Percentiles rank a stretch among this genome's conserved stretches.
Conservation (phyloP, 352 stramenopile genomes). For the Phytophthora podocarpi region DNA sequence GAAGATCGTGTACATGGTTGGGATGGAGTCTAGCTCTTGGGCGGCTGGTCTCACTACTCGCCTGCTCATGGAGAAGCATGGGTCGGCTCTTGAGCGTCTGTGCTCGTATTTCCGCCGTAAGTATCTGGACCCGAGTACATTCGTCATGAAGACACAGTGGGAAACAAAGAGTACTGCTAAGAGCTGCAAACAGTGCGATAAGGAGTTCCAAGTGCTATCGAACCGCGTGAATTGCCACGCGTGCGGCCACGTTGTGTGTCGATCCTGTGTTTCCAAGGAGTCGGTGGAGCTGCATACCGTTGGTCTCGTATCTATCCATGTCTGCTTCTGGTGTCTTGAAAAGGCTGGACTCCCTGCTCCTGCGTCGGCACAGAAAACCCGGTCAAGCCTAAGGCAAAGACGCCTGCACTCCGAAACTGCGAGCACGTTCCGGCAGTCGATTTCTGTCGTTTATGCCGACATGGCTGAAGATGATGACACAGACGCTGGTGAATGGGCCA, state of each 20-base stretch:
- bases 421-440: constrained; percentile 20
- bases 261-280: constrained; percentile 39
- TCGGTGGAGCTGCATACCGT: constrained; percentile 34
- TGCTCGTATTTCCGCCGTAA: constrained; percentile 48
- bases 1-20: constrained; percentile 64
- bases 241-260: constrained; percentile 42
- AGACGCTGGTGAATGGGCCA: constrained; percentile 33
- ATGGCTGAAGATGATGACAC: constrained; percentile 18
- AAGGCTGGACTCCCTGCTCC: constrained; percentile 28
- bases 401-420: constrained; percentile 23
- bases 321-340: constrained; percentile 38
- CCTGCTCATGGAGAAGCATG: constrained; percentile 50
- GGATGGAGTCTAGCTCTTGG: constrained; percentile 34
- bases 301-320: constrained; percentile 33
- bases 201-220: constrained; percentile 43
- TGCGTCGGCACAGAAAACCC: constrained; percentile 9
- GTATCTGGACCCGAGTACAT: constrained; percentile 46
- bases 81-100: constrained; percentile 37
- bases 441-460: constrained; percentile 24
- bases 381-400: constrained; percentile 12
- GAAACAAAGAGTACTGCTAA: constrained; percentile 22
- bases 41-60: constrained; percentile 30
- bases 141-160: constrained; percentile 51
- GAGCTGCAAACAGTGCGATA: constrained; percentile 37
- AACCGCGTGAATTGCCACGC: constrained; percentile 45